Evolutionary conservation across 2,329 filamentous ascomycete species (phyloP).

Genomic region (Botrytis paeoniae): DNA sequence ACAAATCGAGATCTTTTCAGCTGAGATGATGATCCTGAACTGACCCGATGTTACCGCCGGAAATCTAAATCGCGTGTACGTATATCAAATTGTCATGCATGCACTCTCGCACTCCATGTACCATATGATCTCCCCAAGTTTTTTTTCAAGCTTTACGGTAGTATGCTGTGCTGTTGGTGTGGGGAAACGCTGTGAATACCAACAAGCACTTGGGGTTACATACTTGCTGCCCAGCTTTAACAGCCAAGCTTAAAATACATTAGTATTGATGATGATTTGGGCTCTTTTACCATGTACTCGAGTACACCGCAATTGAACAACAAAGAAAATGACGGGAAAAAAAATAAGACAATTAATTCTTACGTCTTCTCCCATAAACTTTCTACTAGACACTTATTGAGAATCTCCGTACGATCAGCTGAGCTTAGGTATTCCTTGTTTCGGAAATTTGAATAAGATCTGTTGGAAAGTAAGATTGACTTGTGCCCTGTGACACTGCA

Average conservation of each 20-base stretch:
- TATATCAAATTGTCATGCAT: background rate
- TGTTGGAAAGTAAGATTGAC: background rate
- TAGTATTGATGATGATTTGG: background rate
- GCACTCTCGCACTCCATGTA: background rate
- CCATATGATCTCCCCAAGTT: conserved; percentile 1
- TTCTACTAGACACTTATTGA: no score
- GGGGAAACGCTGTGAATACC: background rate
- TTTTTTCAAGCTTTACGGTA: background rate
- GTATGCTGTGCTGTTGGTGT: background rate
- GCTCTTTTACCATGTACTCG: background rate
- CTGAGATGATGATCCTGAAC: background rate
- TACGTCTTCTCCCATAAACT: background rate
- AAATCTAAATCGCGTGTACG: background rate
- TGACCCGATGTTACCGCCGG: background rate
- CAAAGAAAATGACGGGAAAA: background rate
- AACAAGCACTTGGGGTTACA: background rate
- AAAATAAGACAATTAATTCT: background rate
- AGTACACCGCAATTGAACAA: conserved; percentile 9
- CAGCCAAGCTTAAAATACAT: background rate
- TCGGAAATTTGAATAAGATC: background rate
- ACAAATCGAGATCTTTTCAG: background rate
- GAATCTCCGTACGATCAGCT: conserved; percentile 3
- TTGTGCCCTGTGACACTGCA: conserved; percentile 2
- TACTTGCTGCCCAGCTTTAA: background rate
- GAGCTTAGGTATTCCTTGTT: conserved; percentile 6